Conservation (phyloP, 1,284 basidiomycete species). For the Rhodofomes roseus region DNA sequence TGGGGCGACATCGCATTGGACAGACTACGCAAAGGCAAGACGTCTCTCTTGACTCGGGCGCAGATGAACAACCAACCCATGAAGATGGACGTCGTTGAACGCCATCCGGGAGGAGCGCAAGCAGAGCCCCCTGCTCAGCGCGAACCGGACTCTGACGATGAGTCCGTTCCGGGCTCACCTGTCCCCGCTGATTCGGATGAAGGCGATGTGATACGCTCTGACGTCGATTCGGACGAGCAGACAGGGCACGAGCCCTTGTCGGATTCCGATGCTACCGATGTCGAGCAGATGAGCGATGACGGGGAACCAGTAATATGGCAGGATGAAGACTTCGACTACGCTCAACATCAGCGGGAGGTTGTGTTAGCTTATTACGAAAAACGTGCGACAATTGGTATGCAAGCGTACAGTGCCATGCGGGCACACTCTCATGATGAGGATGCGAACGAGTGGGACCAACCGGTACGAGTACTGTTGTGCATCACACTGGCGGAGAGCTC, state of each 20-base stretch:
- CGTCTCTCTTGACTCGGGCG: slow-evolving; percentile 36
- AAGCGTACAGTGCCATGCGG: slow-evolving; percentile 47
- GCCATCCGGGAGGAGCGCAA: slow-evolving; percentile 34
- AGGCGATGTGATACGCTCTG: slow-evolving; percentile 31
- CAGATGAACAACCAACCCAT: slow-evolving; percentile 46
- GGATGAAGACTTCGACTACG: slow-evolving; percentile 54
- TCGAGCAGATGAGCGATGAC: slow-evolving; percentile 21
- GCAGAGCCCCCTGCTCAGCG: slow-evolving; percentile 17
- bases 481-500: not conserved
- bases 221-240: slow-evolving; percentile 20
- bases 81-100: slow-evolving; percentile 67
- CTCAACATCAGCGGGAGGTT: slow-evolving; percentile 67
- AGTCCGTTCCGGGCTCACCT: slow-evolving; percentile 34
- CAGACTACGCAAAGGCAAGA: slow-evolving; percentile 37
- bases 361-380: slow-evolving; percentile 68
- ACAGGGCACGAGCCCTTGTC: slow-evolving; percentile 10
- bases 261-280: slow-evolving; percentile 26
- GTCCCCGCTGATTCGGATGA: slow-evolving; percentile 45
- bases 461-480: slow-evolving; percentile 27
- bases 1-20: slow-evolving; percentile 57
- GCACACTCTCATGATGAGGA: slow-evolving; percentile 39
- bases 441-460: slow-evolving; percentile 39
- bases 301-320: slow-evolving; percentile 38
- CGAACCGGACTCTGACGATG: slow-evolving; percentile 45
- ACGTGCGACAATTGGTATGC: slow-evolving; percentile 50